These are phyloP conservation scores for Pisolithus albus DNA, from an alignment of 768 basidiomycete species.

Conservation along the genomic window DNA sequence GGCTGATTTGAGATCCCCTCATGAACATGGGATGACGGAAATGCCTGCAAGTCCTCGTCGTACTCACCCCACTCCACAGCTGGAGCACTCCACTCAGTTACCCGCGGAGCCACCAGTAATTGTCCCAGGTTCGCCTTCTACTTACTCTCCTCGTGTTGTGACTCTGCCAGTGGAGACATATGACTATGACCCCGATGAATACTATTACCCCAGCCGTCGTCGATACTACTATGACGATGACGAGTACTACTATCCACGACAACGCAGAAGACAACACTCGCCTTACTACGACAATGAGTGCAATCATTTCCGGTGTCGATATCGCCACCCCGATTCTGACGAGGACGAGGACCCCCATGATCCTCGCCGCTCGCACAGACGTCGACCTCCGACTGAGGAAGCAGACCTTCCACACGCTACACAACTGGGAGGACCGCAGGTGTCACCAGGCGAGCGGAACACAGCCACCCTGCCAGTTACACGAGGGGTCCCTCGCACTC, in stretches of 20 bases:
- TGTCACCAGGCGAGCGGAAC: not conserved
- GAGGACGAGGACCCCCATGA: slow-evolving; percentile 6
- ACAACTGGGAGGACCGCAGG: not conserved
- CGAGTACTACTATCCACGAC: no score
- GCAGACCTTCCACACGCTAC: not conserved
- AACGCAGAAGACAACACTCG: no score
- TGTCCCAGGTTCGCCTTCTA: slow-evolving; percentile 17
- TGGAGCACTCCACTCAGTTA: not conserved
- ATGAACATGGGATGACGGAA: slow-evolving; percentile 2
- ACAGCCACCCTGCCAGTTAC: no score
- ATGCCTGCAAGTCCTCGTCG: slow-evolving; percentile 1
- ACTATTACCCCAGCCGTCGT: not conserved
- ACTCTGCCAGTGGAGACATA: slow-evolving; percentile 8
- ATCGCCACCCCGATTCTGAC: slow-evolving; percentile 7
- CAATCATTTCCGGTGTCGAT: slow-evolving; percentile 7
- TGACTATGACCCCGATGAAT: slow-evolving; percentile 6
- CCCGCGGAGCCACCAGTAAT: not conserved
- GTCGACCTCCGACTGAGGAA: not conserved
- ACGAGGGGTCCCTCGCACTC: no score
- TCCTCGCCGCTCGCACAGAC: not conserved
- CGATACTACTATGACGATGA: no score
- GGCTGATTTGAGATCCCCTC: not conserved
- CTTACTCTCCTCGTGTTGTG: slow-evolving; percentile 14
- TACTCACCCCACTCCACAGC: slow-evolving; percentile 16
- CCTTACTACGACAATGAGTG: not conserved